Evolutionary conservation across 768 basidiomycete genomes (phyloP).

Genomic region (Tylopilus vinaceipallidus): DNA sequence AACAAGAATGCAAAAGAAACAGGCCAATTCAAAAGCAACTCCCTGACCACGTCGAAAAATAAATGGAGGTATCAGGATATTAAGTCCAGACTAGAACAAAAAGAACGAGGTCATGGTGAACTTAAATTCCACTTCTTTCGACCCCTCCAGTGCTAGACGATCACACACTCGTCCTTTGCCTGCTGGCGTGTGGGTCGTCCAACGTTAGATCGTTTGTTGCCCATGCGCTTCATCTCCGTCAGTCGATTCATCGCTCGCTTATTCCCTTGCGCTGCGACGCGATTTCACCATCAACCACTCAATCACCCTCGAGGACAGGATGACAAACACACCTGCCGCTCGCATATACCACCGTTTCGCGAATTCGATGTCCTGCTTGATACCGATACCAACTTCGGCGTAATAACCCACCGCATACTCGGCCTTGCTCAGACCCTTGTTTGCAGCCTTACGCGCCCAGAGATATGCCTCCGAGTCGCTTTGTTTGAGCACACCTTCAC

Average conservation of each 20-base stretch:
- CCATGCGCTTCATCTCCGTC: constrained; percentile 92
- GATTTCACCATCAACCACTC: not conserved
- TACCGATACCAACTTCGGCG: constrained; percentile 95
- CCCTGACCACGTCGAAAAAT: constrained; percentile 3
- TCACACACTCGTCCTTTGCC: constrained; percentile 91
- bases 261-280: constrained; percentile 83
- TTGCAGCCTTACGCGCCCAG: constrained; percentile 95
- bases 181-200: constrained; percentile 90
- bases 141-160: constrained; percentile 48
- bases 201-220: constrained; percentile 72
- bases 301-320: not conserved
- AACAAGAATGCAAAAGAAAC: constrained; percentile 10
- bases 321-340: constrained; percentile 75
- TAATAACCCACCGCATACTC: constrained; percentile 99
- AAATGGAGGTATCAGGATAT: constrained; percentile 15
- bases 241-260: constrained; percentile 94
- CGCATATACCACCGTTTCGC: constrained; percentile 99
- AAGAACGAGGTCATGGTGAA: constrained; percentile 4
- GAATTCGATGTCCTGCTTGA: constrained; percentile 93
- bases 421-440: constrained; percentile 94
- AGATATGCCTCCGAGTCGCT: constrained; percentile 98
- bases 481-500: constrained; percentile 94
- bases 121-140: constrained; percentile 7
- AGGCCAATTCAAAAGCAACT: constrained; percentile 6
- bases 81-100: not conserved